These are phyloP conservation scores for Auriscalpium microsporum DNA, from an alignment of 768 basidiomycete species.

Conservation along the genomic window DNA sequence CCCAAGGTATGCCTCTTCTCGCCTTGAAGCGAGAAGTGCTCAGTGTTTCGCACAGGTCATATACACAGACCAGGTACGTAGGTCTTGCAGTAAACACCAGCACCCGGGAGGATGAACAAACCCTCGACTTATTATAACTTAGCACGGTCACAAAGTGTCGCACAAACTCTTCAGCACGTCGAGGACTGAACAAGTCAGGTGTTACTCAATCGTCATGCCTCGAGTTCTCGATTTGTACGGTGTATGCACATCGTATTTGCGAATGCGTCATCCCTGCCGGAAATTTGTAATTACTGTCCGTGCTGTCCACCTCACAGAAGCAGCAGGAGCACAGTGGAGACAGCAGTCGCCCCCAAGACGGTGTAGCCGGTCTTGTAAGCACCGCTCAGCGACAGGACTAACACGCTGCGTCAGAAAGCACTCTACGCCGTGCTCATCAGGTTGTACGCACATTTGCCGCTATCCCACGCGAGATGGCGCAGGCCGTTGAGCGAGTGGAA, in stretches of 20 bases:
- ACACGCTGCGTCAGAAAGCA: not conserved
- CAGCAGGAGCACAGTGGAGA: slow-evolving; percentile 67
- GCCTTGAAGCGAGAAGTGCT: not conserved
- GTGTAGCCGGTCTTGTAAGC: slow-evolving; percentile 77
- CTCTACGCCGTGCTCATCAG: not conserved
- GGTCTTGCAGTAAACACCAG: too few species aligned
- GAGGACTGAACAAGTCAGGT: not conserved
- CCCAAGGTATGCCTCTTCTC: not conserved
- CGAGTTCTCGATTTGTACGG: not conserved
- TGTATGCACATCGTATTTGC: not conserved
- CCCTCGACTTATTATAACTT: too few species aligned
- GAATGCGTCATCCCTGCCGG: not conserved
- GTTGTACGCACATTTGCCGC: slow-evolving; percentile 63
- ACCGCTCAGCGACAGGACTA: slow-evolving; percentile 76
- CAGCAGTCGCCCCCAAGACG: slow-evolving; percentile 70
- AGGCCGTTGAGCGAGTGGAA: slow-evolving; percentile 90
- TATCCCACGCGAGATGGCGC: slow-evolving; percentile 87
- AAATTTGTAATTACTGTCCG: not conserved
- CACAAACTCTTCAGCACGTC: slow-evolving; percentile 1
- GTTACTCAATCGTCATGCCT: not conserved
- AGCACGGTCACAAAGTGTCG: slow-evolving; percentile 2
- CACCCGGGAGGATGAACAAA: not conserved
- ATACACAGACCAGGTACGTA: not conserved
- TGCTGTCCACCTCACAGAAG: slow-evolving; percentile 30
- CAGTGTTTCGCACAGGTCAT: not conserved